A percentile compares a stretch with the other conserved stretches of the same genome.
phyloP scores from a whole-genome alignment of 2,329 filamentous ascomycete species.

The Microcyclosporella mali region DNA sequence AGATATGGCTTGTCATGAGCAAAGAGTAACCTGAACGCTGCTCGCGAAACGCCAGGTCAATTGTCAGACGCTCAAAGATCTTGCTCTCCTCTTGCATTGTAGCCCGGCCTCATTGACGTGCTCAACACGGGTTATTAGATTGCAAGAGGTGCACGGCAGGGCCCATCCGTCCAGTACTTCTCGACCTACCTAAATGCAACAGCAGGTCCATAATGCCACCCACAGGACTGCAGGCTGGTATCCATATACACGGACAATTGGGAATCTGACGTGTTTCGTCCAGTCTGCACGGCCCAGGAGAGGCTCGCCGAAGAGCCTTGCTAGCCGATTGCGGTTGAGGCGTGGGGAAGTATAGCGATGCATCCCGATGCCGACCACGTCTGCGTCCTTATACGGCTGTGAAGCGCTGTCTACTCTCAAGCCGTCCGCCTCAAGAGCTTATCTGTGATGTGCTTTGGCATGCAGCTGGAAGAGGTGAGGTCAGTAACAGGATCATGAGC shows the following conservation, averaged over 20 bases:
- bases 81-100: conserved; percentile 63
- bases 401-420: background rate
- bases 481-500: background rate
- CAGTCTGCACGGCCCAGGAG: no score
- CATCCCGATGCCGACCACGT: no score
- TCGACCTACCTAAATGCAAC: no score
- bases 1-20: conserved; percentile 25
- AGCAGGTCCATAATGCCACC: background rate
- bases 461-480: conserved; percentile 26
- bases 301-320: no score
- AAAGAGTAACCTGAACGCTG: conserved; percentile 19
- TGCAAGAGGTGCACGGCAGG: conserved; percentile 50
- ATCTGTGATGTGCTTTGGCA: conserved; percentile 59
- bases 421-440: conserved; percentile 46
- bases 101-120: conserved; percentile 55
- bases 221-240: no score
- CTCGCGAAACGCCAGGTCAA: conserved; percentile 19
- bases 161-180: no score
- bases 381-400: no score
- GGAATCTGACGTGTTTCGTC: no score
- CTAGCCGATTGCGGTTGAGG: no score
- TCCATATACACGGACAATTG: no score
- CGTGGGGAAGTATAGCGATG: no score
- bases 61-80: conserved; percentile 30
- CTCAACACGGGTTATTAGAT: conserved; percentile 61